Conservation (phyloP, 177 flowering plant species). For the Tripterygium wilfordii region DNA sequence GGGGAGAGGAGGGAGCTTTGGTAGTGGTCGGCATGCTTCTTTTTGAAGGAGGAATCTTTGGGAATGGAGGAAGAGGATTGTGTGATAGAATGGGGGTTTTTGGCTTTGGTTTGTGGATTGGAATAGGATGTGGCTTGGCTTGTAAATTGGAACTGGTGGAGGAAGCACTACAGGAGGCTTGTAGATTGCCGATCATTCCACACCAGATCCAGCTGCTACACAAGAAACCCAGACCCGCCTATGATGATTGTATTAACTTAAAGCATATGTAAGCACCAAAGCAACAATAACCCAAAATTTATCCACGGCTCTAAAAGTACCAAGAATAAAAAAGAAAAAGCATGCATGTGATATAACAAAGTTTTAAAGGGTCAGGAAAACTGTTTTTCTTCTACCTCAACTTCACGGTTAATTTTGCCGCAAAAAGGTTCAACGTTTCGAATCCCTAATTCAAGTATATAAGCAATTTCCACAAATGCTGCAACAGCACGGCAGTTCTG, state of each 20-base stretch:
- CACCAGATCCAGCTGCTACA: no score
- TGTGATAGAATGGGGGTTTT: no score
- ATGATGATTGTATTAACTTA: no score
- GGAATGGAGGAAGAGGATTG: no score
- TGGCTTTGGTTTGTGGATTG: no score
- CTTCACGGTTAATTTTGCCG: constrained; percentile 12
- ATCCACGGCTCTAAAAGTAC: no score
- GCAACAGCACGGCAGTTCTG: constrained; percentile 16
- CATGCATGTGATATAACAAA: not conserved
- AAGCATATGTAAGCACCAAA: no score
- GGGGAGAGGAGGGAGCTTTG: constrained; percentile 23
- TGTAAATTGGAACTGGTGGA: constrained; percentile 9
- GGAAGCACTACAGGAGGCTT: not conserved
- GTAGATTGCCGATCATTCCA: not conserved
- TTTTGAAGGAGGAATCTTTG: constrained; percentile 13
- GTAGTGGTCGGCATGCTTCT: constrained; percentile 13
- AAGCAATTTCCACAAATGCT: constrained; percentile 14
- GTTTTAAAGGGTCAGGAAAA: constrained; percentile 1
- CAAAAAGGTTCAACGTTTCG: constrained; percentile 13
- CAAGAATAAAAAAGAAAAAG: no score
- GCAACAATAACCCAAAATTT: no score
- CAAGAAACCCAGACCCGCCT: no score
- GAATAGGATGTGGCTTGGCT: no score
- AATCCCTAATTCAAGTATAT: constrained; percentile 2
- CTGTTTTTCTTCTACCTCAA: constrained; percentile 12